Conservation (phyloP, 2,329 filamentous ascomycete species). For the Colletotrichum tabaci region DNA sequence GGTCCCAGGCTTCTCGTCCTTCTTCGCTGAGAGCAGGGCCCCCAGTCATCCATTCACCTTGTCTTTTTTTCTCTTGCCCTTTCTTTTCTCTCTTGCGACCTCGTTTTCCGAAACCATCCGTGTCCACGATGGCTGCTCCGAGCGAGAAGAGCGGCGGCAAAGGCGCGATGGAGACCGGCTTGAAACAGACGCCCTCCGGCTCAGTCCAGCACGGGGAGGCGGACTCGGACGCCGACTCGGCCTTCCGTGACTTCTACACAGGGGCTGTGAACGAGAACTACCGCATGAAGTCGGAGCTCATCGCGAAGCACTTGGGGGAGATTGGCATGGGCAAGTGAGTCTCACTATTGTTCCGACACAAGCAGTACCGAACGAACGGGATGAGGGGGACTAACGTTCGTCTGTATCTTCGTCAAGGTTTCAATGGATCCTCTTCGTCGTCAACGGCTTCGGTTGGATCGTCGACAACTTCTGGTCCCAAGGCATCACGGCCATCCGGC, state of each 20-base stretch:
- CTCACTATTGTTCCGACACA: neutral
- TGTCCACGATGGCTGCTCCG: slow-evolving; percentile 20
- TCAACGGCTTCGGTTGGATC: slow-evolving; percentile 64
- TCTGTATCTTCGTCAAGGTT: slow-evolving; percentile 44
- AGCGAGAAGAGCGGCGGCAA: slow-evolving; percentile 38
- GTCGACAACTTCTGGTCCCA: slow-evolving; percentile 60
- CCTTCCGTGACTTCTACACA: slow-evolving; percentile 56
- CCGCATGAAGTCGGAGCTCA: slow-evolving; percentile 52
- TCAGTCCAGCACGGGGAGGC: slow-evolving; percentile 32
- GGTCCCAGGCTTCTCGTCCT: slow-evolving; percentile 25
- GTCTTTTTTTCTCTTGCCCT: neutral
- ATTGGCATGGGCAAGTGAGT: slow-evolving; percentile 55
- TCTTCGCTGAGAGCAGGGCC: slow-evolving; percentile 40
- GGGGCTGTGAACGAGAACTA: slow-evolving; percentile 49
- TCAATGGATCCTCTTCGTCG: slow-evolving; percentile 61
- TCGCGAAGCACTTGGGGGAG: slow-evolving; percentile 48
- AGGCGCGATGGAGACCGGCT: slow-evolving; percentile 14
- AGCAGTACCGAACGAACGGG: no score
- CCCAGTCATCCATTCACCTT: slow-evolving; percentile 3
- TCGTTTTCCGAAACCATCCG: neutral
- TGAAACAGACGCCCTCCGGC: slow-evolving; percentile 30
- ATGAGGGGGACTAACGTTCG: neutral
- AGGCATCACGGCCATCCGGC: slow-evolving; percentile 53
- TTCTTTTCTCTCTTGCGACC: neutral
- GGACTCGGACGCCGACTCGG: slow-evolving; percentile 46